phyloP scores from a whole-genome alignment of 2,329 filamentous ascomycete species.

The Cadophora sp. region DNA sequence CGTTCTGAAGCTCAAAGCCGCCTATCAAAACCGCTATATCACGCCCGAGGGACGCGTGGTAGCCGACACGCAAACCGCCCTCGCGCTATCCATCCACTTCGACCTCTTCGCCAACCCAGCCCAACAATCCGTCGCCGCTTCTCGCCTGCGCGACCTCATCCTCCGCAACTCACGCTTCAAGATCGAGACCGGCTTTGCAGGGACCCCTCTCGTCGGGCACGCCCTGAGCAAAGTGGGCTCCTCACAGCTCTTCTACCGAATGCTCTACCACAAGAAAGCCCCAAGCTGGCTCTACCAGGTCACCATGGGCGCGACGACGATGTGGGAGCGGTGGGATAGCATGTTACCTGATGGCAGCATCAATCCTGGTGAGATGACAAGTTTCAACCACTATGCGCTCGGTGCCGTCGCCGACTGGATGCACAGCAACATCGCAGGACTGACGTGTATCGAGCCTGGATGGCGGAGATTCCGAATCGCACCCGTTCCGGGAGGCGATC shows the following conservation, averaged over 20 bases:
- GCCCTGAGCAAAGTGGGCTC: constrained; percentile 23
- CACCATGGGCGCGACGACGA: constrained; percentile 39
- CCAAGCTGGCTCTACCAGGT: constrained; percentile 42
- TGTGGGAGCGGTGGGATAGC: constrained; percentile 40
- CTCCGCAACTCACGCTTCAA: constrained; percentile 30
- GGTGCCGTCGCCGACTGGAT: constrained; percentile 32
- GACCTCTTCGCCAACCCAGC: constrained; percentile 26
- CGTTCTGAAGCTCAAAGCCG: constrained; percentile 29
- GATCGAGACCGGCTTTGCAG: constrained; percentile 43
- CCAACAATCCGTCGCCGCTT: constrained; percentile 26
- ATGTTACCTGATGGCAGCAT: constrained; percentile 37
- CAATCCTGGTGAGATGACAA: constrained; percentile 38
- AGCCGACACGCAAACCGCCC: constrained; percentile 40
- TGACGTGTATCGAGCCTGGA: constrained; percentile 40
- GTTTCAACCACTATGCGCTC: constrained; percentile 39
- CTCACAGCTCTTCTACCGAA: constrained; percentile 44
- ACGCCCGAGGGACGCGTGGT: constrained; percentile 33
- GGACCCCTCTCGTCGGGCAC: constrained; percentile 36
- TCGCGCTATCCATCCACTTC: constrained; percentile 38
- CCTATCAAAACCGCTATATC: constrained; percentile 42
- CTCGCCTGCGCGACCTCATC: constrained; percentile 32
- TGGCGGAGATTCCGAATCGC: constrained; percentile 43
- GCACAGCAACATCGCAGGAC: constrained; percentile 43
- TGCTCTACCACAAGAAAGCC: constrained; percentile 46
- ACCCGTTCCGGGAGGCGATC: constrained; percentile 44